Evolutionary conservation across 164 flowering plant genomes (phyloP).

Genomic region (Dillenia suffruticosa): DNA sequence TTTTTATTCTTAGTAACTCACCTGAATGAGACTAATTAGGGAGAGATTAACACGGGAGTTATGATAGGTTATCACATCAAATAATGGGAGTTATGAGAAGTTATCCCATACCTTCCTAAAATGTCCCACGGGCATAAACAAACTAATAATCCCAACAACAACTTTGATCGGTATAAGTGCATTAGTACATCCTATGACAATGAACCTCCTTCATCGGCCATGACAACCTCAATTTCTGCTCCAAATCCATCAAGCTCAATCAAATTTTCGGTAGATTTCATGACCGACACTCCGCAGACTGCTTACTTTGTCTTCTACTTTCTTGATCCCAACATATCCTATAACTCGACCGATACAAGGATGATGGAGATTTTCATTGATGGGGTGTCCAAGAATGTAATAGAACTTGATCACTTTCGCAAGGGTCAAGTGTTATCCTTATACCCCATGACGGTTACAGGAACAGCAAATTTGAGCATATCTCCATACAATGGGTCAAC

Average conservation of each 20-base stretch:
- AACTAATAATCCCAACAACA: neutral
- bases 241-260: neutral
- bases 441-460: neutral
- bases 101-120: no score
- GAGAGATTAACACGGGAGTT: no score
- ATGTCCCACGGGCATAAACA: no score
- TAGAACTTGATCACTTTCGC: neutral
- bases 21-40: no score
- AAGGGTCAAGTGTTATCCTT: neutral
- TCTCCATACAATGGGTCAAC: neutral
- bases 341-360: neutral
- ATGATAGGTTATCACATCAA: no score
- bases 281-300: neutral
- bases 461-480: conserved; percentile 3
- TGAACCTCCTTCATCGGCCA: neutral
- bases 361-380: conserved; percentile 1
- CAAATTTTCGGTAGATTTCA: neutral
- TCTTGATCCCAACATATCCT: neutral
- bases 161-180: no score
- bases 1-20: no score
- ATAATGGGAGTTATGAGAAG: no score
- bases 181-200: neutral
- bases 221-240: conserved; percentile 1
- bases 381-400: neutral
- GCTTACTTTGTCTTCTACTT: conserved; percentile 14